Evolutionary conservation across 2,329 filamentous ascomycete genomes (phyloP), one percentile per base, ranked within the genome.

Genomic region (Cordyceps sp.): DNA sequence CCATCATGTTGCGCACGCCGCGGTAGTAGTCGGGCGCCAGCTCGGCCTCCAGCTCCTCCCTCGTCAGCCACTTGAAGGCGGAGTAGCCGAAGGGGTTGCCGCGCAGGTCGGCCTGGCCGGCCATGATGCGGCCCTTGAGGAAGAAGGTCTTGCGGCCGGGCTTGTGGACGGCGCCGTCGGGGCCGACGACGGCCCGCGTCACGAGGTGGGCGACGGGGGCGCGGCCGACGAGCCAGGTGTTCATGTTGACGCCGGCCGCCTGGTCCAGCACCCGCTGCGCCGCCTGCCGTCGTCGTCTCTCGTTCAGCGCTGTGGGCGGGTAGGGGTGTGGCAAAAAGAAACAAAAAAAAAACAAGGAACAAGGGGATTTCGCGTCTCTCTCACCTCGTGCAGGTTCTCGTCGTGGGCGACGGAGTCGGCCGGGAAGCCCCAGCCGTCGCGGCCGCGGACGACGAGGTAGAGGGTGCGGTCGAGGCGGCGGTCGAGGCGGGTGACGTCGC

Each of bases 221-320:
- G 45, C 85, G 85, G 37, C 85, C 88, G 32, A 98, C 81, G 44
- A 96, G 73, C 86, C 90, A 98, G 34, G 85, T 94, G 63, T 96
- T 96, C 86, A 98, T 96, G 66, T 98, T 92, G 38, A 81, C 60
- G 36, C 90, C 90, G 9, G 78, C 85, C 4, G 83, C 65, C 45
- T 82, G 67, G 32, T 77, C 64, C 17, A 96, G 65, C 33, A 85
- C 74, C 37, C 85, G 72, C 49, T 84, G 72, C 24, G 88, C 85
- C 28, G 82, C 77, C 90, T 98, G 45, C 39, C 15, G 3, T 24
- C n/a, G 15, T 27, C 15, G 18, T n/a, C n/a, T n/a, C n/a, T n/a
- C n/a, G n/a, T n/a, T n/a, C n/a, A n/a, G n/a, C n/a, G n/a, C n/a
- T n/a, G 26, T 27, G 6, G 10, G 8, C 5, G 8, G 26, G 26